Evolutionary conservation across 1,284 basidiomycete genomes (phyloP).

Genomic region (Microbotryum silenes-acaulis): DNA sequence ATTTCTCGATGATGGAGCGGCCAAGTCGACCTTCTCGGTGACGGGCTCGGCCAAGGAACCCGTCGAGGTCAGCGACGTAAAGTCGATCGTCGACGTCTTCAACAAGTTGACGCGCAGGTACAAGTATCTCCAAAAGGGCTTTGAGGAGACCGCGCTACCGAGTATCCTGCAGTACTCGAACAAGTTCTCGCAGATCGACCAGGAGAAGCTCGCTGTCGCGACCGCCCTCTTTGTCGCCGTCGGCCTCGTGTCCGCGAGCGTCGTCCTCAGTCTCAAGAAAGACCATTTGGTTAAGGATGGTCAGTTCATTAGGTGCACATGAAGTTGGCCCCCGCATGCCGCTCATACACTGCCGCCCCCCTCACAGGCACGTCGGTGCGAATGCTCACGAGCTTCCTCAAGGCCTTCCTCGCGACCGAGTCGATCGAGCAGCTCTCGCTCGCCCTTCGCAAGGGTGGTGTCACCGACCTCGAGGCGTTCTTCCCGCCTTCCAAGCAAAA

Average conservation of each 20-base stretch:
- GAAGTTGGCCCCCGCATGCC: neutral
- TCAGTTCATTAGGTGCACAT: conserved; percentile 38
- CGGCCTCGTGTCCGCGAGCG: conserved; percentile 63
- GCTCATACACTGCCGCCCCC: conserved; percentile 1
- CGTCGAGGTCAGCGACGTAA: conserved; percentile 62
- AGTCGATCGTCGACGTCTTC: conserved; percentile 83
- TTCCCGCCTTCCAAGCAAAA: conserved; percentile 77
- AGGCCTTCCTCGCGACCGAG: conserved; percentile 56
- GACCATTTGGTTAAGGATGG: conserved; percentile 93
- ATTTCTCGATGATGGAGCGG: conserved; percentile 78
- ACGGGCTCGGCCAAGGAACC: conserved; percentile 65
- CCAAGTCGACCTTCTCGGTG: conserved; percentile 71
- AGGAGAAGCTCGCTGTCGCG: conserved; percentile 73
- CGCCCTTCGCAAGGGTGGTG: conserved; percentile 67
- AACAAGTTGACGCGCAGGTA: conserved; percentile 94
- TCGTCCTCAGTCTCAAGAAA: conserved; percentile 74
- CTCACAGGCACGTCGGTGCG: conserved; percentile 53
- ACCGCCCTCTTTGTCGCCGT: conserved; percentile 74
- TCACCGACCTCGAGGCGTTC: conserved; percentile 77
- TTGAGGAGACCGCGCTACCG: conserved; percentile 77
- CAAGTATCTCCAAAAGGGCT: conserved; percentile 94
- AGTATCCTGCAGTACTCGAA: conserved; percentile 67
- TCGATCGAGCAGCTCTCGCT: conserved; percentile 52
- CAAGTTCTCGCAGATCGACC: conserved; percentile 34
- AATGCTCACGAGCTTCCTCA: conserved; percentile 71